Percentiles rank a stretch among this genome's conserved stretches.
Evolutionary conservation across 805 yeast species (phyloP).

Genomic region (Zygosaccharomyces rouxii): DNA sequence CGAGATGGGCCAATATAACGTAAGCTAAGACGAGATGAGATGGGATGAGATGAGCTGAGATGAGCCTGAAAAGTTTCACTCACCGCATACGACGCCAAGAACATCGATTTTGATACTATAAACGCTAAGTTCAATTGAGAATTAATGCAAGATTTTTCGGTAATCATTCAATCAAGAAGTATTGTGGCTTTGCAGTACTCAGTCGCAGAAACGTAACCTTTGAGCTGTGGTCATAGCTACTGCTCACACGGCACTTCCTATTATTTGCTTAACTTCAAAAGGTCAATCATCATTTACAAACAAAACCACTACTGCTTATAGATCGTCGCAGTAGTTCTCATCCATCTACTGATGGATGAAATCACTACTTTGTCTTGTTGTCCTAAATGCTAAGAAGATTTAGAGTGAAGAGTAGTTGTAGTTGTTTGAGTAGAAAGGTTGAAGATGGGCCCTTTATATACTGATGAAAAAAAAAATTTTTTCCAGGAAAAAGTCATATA

Average conservation of each 20-base stretch:
- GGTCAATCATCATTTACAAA: slow-evolving; percentile 11
- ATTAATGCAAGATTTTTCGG: too few species aligned
- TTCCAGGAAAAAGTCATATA: too few species aligned
- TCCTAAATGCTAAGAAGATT: background rate
- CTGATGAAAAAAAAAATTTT: too few species aligned
- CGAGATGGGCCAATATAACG: background rate
- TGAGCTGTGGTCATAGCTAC: slow-evolving; percentile 10
- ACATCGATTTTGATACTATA: background rate
- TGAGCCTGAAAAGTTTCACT: slow-evolving; percentile 11
- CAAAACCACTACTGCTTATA: slow-evolving; percentile 1
- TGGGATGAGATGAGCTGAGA: slow-evolving; percentile 6
- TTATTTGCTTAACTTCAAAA: slow-evolving; percentile 5
- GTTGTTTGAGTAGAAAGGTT: background rate
- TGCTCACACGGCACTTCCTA: slow-evolving; percentile 17
- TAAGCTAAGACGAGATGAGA: slow-evolving; percentile 7
- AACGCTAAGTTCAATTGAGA: background rate
- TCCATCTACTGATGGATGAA: background rate
- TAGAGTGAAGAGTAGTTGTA: background rate
- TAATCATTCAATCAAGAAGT: background rate
- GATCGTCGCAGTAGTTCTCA: background rate
- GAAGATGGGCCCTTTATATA: background rate
- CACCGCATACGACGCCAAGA: slow-evolving; percentile 10
- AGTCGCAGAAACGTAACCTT: slow-evolving; percentile 8
- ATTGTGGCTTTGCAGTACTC: slow-evolving; percentile 2
- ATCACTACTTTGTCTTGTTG: background rate